Base-by-base conservation (phyloP, 257 asterid species). In the Rhazya stricta region DNA sequence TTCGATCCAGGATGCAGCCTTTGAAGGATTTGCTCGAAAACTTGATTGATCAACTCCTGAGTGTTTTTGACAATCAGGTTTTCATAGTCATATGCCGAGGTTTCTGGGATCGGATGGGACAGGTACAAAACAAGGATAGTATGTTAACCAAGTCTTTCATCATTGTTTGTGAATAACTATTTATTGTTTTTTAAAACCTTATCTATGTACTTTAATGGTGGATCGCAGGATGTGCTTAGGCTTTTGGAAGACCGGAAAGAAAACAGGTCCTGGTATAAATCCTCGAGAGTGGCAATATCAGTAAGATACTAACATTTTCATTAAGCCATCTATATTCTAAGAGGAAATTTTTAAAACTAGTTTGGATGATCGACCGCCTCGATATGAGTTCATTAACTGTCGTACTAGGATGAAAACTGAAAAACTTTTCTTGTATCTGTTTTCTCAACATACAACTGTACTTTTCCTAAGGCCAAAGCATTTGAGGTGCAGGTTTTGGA, bases 41-140 rank as follows among this genome's bases (percentile, higher is more conserved):
- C 36, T 84, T 88, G 32, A 81, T 94, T 0, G 88, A 88, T 74
- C 95, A 90, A 56, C 78, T 94, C 74, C 93, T 92, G 45, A 37
- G 71, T 8, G 84, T 86, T 27, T 85, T 94, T 34, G 96, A 94
- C 58, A 86, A 88, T 12, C 97, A 86, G 68, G 96, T 94, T 30
- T 92, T 94, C 77, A 83, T 94, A 30, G 85, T 86, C 46, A 79
- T 94, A 50, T 87, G 94, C 67, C 87, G 97, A 76, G 92, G 93
- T 56, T 88, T 88, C 80, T 94, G 99, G 99, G 99, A 90, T 84
- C 88, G 97, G 18, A 90, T 91, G 91, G 97, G 97, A 70, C 99
- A 94, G 97, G 97, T 94, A 41, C 5, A 48, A 53, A 34, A 15
- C 39, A 12, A 23, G 56, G 1, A 5, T 48, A 72, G 34, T 36